Conservation (phyloP, 2,329 filamentous ascomycete species). For the Graphiopsis chlorocephala region DNA sequence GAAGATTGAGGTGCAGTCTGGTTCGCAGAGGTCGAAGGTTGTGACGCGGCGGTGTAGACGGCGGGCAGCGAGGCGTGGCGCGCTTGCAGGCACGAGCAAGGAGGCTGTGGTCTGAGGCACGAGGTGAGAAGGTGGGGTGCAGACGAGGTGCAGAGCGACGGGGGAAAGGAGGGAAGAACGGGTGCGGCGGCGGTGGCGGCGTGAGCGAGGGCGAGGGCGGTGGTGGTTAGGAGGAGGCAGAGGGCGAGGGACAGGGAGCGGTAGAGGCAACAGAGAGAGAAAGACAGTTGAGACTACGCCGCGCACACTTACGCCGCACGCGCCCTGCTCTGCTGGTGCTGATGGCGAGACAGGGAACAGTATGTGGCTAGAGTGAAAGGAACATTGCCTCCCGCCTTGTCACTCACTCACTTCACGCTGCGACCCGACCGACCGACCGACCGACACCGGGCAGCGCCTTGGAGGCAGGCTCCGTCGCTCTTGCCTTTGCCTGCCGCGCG, state of each 20-base stretch:
- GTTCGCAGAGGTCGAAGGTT: not conserved
- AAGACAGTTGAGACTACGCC: not conserved
- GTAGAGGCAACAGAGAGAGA: not conserved
- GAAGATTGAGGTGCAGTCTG: not conserved
- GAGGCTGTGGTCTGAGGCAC: not conserved
- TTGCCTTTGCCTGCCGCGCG: not conserved
- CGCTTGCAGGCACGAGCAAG: slow-evolving; percentile 8
- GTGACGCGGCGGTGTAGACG: not conserved
- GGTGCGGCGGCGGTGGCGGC: not conserved
- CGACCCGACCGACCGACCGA: not conserved
- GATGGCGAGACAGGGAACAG: not conserved
- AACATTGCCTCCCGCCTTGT: not conserved
- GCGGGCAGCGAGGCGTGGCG: not conserved
- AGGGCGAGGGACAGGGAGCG: not conserved
- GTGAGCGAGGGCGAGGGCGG: not conserved
- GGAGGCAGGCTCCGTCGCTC: not conserved
- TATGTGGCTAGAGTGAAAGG: not conserved
- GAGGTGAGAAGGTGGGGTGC: not conserved
- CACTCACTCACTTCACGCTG: not conserved
- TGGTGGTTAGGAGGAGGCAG: not conserved
- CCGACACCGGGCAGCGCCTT: no score
- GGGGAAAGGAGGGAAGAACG: not conserved
- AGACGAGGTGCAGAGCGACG: not conserved
- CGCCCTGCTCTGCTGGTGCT: not conserved
- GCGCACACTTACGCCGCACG: not conserved